Conservation (phyloP, 768 basidiomycete species). For the Cystobasidiopsis lactophilus region DNA sequence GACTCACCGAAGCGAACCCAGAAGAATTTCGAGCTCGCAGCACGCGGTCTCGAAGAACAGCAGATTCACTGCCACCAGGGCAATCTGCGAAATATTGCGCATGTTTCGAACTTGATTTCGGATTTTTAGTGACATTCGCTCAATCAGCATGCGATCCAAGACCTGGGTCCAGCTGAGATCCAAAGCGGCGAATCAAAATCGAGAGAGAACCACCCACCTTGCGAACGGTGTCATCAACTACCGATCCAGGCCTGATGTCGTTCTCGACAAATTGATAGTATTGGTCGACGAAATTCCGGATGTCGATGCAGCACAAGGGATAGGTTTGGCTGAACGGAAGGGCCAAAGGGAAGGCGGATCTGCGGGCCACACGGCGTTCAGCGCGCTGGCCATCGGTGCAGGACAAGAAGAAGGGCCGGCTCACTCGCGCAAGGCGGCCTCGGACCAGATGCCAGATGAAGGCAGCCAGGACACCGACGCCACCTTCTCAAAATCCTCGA, state of each 20-base stretch:
- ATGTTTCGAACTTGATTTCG: conserved; percentile 47
- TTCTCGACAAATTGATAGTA: conserved; percentile 89
- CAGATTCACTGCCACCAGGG: conserved; percentile 75
- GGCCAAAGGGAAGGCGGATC: conserved; percentile 41
- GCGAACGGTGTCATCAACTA: background rate
- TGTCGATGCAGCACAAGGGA: conserved; percentile 81
- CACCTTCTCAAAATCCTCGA: conserved; percentile 44
- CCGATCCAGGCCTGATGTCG: conserved; percentile 63
- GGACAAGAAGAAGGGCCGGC: too few species aligned
- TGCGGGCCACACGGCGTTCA: conserved; percentile 23
- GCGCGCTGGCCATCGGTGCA: background rate
- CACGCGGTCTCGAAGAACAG: conserved; percentile 78
- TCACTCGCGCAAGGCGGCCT: conserved; percentile 5
- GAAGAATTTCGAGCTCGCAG: conserved; percentile 62
- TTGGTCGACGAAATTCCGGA: conserved; percentile 70
- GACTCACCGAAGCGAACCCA: conserved; percentile 44
- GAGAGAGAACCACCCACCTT: conserved; percentile 39
- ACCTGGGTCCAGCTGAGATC: conserved; percentile 33
- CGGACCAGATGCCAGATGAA: conserved; percentile 31
- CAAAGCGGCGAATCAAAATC: background rate
- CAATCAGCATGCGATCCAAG: conserved; percentile 56
- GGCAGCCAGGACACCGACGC: conserved; percentile 66
- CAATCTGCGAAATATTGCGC: conserved; percentile 70
- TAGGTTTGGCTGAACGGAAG: conserved; percentile 93
- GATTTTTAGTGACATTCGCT: conserved; percentile 33